A percentile compares a stretch with the other conserved stretches of the same genome.
phyloP scores from a whole-genome alignment of 306 rosid species.

The Crotalaria pallida region DNA sequence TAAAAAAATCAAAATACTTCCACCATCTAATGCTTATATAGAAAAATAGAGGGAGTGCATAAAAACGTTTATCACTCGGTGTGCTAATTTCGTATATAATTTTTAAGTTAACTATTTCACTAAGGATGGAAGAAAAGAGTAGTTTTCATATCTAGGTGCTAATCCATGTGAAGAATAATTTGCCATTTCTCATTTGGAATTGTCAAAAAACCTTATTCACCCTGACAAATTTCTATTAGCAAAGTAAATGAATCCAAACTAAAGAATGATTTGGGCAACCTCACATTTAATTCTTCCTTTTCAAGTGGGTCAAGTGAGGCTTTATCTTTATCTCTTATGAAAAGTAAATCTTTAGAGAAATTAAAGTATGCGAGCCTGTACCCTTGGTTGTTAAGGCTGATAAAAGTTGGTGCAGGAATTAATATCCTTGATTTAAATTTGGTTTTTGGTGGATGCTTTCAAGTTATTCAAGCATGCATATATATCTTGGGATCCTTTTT shows the following conservation, averaged over 20 bases:
- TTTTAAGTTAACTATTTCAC: no score
- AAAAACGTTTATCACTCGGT: no score
- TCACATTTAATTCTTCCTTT: background rate
- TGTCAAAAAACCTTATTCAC: background rate
- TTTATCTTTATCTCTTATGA: background rate
- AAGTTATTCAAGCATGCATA: background rate
- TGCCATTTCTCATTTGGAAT: background rate
- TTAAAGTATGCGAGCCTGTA: background rate
- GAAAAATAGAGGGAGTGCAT: no score
- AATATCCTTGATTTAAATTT: background rate
- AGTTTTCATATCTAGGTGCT: no score
- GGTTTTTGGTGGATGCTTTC: background rate
- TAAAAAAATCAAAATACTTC: no score
- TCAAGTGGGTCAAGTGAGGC: background rate
- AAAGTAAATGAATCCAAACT: background rate
- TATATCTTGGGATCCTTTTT: no score
- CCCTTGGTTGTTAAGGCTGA: background rate
- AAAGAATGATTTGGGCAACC: background rate
- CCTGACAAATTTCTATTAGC: no score
- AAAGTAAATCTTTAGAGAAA: background rate
- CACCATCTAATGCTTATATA: no score
- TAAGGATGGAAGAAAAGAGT: no score
- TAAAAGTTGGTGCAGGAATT: background rate
- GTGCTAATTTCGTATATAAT: no score
- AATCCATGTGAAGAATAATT: background rate